phyloP scores from a whole-genome alignment of 2,329 filamentous ascomycete species.

The Fusarium neocosmosporiellum region DNA sequence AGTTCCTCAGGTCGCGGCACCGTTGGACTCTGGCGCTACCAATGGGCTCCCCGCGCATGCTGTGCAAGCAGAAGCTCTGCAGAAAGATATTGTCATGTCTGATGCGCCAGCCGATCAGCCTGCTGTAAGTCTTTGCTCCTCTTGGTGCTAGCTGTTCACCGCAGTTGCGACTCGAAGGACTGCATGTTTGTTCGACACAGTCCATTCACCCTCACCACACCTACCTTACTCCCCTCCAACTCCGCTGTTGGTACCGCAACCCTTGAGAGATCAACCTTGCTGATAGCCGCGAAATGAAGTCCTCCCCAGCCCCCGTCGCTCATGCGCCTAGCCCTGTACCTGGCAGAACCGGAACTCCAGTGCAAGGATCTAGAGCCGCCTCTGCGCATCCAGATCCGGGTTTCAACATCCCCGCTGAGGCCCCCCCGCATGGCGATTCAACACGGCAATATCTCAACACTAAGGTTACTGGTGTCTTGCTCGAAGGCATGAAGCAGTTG shows the following conservation, averaged over 20 bases:
- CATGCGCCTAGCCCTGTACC: conserved; percentile 56
- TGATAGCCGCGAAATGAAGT: conserved; percentile 35
- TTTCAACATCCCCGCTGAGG: conserved; percentile 68
- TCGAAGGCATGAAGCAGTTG: conserved; percentile 81
- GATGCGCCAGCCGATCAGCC: conserved; percentile 56
- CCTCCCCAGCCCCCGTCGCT: conserved; percentile 53
- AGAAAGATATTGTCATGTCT: conserved; percentile 57
- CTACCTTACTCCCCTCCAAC: not conserved
- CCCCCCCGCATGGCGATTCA: conserved; percentile 73
- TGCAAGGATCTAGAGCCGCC: conserved; percentile 63
- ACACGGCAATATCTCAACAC: conserved; percentile 78
- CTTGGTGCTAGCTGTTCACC: not conserved
- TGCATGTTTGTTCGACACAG: not conserved
- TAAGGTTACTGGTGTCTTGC: conserved; percentile 73
- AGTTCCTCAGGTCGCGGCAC: conserved; percentile 30
- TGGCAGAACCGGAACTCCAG: conserved; percentile 61
- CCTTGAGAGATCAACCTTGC: conserved; percentile 1
- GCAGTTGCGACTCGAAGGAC: not conserved
- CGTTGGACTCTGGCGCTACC: conserved; percentile 33
- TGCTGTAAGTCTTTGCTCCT: conserved; percentile 47
- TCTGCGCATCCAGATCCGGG: conserved; percentile 67
- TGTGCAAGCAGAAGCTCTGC: conserved; percentile 38
- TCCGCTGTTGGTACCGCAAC: conserved; percentile 8
- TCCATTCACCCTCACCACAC: not conserved
- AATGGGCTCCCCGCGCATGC: conserved; percentile 32